These are phyloP conservation scores for Hanseniaspora vineae DNA, from an alignment of 805 yeast species.

Conservation along the genomic window DNA sequence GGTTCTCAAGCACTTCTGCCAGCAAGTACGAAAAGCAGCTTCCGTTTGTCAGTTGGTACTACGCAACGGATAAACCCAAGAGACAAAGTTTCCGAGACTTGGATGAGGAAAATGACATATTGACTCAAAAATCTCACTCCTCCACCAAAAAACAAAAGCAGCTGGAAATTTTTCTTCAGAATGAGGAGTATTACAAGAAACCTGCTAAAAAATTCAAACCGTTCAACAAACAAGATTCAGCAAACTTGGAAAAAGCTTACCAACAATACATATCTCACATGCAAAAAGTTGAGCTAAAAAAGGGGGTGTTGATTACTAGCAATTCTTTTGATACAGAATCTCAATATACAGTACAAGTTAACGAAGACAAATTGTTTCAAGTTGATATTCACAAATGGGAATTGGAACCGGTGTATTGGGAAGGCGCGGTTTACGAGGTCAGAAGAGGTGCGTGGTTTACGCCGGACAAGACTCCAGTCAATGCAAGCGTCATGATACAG, in stretches of 20 bases:
- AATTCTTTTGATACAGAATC: background rate
- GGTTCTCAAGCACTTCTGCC: background rate
- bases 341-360: constrained; percentile 38
- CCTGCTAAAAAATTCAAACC: constrained; percentile 51
- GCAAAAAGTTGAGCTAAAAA: background rate
- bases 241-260: constrained; percentile 42
- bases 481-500: constrained; percentile 34
- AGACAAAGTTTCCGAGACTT: constrained; percentile 48
- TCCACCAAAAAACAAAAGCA: constrained; percentile 9
- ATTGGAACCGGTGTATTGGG: constrained; percentile 71
- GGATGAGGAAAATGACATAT: too few species aligned
- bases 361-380: constrained; percentile 67
- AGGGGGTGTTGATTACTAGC: background rate
- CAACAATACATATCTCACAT: constrained; percentile 9
- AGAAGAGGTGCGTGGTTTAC: constrained; percentile 80
- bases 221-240: constrained; percentile 52
- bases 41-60: constrained; percentile 47
- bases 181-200: background rate
- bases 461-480: constrained; percentile 42
- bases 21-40: background rate
- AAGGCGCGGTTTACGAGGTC: constrained; percentile 73
- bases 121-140: too few species aligned
- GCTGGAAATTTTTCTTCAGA: constrained; percentile 12
- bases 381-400: constrained; percentile 47
- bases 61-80: constrained; percentile 68